Conservation (phyloP, 1,284 basidiomycete genomes). For the Malassezia japonica region DNA sequence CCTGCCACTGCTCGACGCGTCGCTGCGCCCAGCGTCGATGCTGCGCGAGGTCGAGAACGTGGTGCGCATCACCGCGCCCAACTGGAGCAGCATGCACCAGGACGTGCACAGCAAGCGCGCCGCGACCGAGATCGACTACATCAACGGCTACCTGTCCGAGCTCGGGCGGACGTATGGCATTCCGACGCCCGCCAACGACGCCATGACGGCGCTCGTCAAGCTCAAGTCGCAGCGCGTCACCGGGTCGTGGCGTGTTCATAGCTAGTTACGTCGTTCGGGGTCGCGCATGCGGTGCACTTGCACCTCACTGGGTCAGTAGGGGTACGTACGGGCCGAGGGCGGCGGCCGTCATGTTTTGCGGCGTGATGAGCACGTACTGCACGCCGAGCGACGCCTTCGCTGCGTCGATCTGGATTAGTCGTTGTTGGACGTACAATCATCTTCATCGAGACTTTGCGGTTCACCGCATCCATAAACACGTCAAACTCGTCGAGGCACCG, state of each 20-base stretch:
- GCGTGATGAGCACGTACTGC: slow-evolving; percentile 41
- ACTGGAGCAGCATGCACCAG: slow-evolving; percentile 40
- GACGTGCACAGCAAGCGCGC: slow-evolving; percentile 27
- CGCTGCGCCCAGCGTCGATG: slow-evolving; percentile 27
- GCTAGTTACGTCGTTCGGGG: slow-evolving; percentile 16
- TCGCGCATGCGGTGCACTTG: slow-evolving; percentile 19
- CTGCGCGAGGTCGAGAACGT: slow-evolving; percentile 31
- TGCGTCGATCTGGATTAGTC: slow-evolving; percentile 11
- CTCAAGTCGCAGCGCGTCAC: slow-evolving; percentile 49
- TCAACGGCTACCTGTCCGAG: slow-evolving; percentile 73
- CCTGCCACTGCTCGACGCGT: slow-evolving; percentile 28
- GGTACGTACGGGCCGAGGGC: slow-evolving; percentile 8
- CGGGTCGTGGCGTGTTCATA: slow-evolving; percentile 14
- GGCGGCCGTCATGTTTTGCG: slow-evolving; percentile 38
- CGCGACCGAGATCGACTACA: slow-evolving; percentile 54
- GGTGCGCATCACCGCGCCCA: slow-evolving; percentile 24
- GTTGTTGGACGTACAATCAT: slow-evolving; percentile 56
- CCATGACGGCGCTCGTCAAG: slow-evolving; percentile 59
- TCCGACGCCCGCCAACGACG: slow-evolving; percentile 58
- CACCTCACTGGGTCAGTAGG: slow-evolving; percentile 16
- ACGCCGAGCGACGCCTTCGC: slow-evolving; percentile 12
- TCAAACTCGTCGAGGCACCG: slow-evolving; percentile 74
- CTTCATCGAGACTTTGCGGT: slow-evolving; percentile 77
- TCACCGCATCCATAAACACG: slow-evolving; percentile 91
- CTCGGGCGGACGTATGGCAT: slow-evolving; percentile 61